These are phyloP conservation scores for Hymenoscyphus fraxineus DNA, from an alignment of 2,329 filamentous ascomycete species.

Conservation along the genomic window DNA sequence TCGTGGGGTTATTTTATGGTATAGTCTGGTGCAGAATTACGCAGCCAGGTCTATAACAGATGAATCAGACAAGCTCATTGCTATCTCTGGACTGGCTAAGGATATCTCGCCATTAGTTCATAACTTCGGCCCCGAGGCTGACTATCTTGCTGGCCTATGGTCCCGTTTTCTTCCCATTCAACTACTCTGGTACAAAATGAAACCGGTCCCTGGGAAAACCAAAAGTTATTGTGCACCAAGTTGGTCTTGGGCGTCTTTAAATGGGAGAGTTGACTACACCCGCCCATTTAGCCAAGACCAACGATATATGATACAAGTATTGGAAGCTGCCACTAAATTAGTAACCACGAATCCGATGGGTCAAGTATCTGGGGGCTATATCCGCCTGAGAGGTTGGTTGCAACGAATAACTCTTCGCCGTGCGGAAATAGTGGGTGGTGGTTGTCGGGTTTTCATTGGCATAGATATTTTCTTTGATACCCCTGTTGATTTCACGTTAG, in stretches of 20 bases:
- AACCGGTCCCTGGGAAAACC: too few species aligned
- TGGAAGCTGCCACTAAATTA: not conserved
- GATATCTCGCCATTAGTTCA: not conserved
- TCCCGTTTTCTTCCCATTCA: not conserved
- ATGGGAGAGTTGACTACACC: not conserved
- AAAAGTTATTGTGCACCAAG: not conserved
- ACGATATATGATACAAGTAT: not conserved
- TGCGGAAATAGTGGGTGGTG: not conserved
- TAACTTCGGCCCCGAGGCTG: not conserved
- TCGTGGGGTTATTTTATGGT: not conserved
- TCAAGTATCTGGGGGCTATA: not conserved
- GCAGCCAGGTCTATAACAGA: not conserved
- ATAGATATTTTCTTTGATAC: not conserved
- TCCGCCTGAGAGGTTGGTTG: not conserved
- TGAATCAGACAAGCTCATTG: not conserved
- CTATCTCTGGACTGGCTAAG: not conserved
- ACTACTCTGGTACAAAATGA: too few species aligned
- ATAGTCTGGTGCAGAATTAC: not conserved
- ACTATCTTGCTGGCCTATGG: not conserved
- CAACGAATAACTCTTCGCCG: not conserved
- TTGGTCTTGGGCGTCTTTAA: not conserved
- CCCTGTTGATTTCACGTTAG: not conserved
- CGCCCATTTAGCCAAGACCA: not conserved
- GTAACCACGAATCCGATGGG: not conserved
- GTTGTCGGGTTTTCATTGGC: not conserved